Evolutionary conservation across 2,329 filamentous ascomycete species (phyloP).

Genomic region (Curvularia verruculosa): DNA sequence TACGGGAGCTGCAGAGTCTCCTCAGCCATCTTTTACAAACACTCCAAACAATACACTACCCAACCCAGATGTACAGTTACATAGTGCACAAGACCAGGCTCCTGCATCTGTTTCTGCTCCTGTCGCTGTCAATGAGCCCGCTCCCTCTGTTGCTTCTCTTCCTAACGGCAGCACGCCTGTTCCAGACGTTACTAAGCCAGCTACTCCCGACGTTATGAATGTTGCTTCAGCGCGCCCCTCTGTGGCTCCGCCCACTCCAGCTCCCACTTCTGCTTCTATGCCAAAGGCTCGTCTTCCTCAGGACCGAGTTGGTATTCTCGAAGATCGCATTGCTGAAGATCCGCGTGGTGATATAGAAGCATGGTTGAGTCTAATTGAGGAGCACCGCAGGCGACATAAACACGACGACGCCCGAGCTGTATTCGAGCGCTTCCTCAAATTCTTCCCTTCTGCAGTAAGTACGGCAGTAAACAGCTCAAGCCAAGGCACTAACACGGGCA

Average conservation of each 20-base stretch:
- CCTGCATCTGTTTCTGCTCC: conserved; percentile 47
- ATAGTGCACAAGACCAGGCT: conserved; percentile 62
- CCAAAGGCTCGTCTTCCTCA: conserved; percentile 66
- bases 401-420: conserved; percentile 78
- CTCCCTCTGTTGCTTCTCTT: conserved; percentile 59
- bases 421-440: conserved; percentile 84
- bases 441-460: conserved; percentile 92
- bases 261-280: conserved; percentile 39
- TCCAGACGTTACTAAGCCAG: conserved; percentile 46
- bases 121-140: conserved; percentile 51
- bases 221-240: conserved; percentile 44
- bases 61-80: conserved; percentile 66
- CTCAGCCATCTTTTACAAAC: conserved; percentile 62
- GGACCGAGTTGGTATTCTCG: conserved; percentile 79
- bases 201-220: conserved; percentile 34
- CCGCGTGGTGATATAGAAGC: conserved; percentile 90
- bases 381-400: conserved; percentile 81
- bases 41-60: conserved; percentile 61
- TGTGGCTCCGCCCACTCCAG: conserved; percentile 49
- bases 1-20: conserved; percentile 56
- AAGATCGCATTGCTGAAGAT: conserved; percentile 91
- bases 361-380: conserved; percentile 85
- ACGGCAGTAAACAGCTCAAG: conserved; percentile 8
- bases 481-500: conserved; percentile 59
- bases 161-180: conserved; percentile 52